Evolutionary conservation across 2,329 filamentous ascomycete genomes (phyloP).

Genomic region (Ascochyta rabiei): DNA sequence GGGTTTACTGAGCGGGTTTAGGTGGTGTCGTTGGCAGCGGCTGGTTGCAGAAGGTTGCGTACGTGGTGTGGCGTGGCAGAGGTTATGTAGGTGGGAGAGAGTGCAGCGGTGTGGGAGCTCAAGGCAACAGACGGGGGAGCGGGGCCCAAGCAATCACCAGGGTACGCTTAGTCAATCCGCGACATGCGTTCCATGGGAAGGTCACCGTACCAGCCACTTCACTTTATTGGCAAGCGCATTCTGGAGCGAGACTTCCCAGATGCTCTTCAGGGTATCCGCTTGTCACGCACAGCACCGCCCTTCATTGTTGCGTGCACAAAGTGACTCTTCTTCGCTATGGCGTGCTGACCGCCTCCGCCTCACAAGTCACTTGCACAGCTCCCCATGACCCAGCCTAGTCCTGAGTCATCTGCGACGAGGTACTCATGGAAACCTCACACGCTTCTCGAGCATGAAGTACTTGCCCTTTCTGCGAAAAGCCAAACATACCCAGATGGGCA

Average conservation of each 20-base stretch:
- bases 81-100: conserved; percentile 29
- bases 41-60: conserved; percentile 12
- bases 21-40: conserved; percentile 14
- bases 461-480: background rate
- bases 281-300: conserved; percentile 28
- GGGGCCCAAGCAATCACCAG: conserved; percentile 30
- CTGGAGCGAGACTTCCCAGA: conserved; percentile 18
- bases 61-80: conserved; percentile 29
- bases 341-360: conserved; percentile 35
- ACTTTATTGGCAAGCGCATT: conserved; percentile 21
- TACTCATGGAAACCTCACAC: conserved; percentile 1
- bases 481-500: background rate
- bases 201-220: conserved; percentile 16
- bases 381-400: conserved; percentile 33
- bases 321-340: conserved; percentile 39
- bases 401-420: conserved; percentile 26
- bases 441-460: background rate
- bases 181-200: conserved; percentile 16
- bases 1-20: conserved; percentile 17
- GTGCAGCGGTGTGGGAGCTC: conserved; percentile 36
- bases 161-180: conserved; percentile 15
- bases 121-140: conserved; percentile 40
- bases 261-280: conserved; percentile 2
- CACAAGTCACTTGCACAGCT: conserved; percentile 37
- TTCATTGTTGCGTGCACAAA: conserved; percentile 15